Percentiles rank a stretch among this genome's conserved stretches.
These are phyloP conservation scores for Fusarium drepaniforme DNA, from an alignment of 2,329 filamentous ascomycete genomes.

Conservation along the genomic window DNA sequence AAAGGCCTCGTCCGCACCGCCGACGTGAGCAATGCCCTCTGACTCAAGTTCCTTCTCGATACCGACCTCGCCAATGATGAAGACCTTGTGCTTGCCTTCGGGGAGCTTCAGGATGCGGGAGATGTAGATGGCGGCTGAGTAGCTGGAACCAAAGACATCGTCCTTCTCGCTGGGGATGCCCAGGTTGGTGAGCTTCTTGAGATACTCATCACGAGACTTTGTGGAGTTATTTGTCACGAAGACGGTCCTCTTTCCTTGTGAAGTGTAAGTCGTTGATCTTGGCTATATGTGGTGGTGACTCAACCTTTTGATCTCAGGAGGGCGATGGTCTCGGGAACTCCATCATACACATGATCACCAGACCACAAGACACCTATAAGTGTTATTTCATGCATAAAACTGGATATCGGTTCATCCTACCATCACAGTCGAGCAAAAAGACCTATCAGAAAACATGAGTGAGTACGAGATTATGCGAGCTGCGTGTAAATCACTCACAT, in stretches of 20 bases:
- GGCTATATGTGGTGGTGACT: background rate
- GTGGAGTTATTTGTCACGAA: conserved; percentile 99
- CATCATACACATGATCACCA: conserved; percentile 89
- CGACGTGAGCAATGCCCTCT: conserved; percentile 84
- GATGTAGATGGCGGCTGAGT: conserved; percentile 96
- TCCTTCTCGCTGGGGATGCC: conserved; percentile 85
- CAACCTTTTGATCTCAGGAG: conserved; percentile 84
- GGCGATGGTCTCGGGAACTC: conserved; percentile 86
- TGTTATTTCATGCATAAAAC: conserved; percentile 12
- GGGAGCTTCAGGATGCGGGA: conserved; percentile 88
- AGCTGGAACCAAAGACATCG: conserved; percentile 96
- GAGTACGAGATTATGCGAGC: background rate
- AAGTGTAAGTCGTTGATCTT: conserved; percentile 15
- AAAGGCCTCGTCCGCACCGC: conserved; percentile 85
- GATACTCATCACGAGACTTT: conserved; percentile 92
- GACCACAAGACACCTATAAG: conserved; percentile 91
- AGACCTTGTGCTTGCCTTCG: conserved; percentile 89
- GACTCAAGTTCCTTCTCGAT: conserved; percentile 89
- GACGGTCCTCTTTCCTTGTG: conserved; percentile 85
- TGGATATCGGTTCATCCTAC: conserved; percentile 60
- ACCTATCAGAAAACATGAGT: conserved; percentile 65
- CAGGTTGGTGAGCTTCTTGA: conserved; percentile 86
- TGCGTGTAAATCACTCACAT: conserved; percentile 72
- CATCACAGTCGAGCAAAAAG: conserved; percentile 98
- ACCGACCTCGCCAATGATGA: conserved; percentile 89